Base-by-base conservation (phyloP, 2,329 filamentous ascomycete genomes). In the Fusarium brevicatenulatum region DNA sequence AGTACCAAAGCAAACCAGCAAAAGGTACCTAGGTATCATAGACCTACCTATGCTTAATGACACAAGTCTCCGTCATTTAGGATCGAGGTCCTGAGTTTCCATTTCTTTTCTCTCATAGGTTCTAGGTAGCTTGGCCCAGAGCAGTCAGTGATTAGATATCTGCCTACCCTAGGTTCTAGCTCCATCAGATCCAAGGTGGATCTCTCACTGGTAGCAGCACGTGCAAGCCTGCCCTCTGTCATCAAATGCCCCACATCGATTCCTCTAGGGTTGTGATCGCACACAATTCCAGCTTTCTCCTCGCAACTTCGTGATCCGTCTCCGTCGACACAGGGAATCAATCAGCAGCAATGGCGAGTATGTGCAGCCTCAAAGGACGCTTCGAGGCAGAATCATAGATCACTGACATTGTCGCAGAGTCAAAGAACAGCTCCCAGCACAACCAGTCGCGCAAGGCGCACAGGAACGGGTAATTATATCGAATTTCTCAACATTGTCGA, bases 381-480 rank as follows among this genome's bases (percentile, higher is more conserved):
- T 42, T 23, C 49, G 30, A 28, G 47, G 21, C 40, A 43, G 11
- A 59, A 34, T 7, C 15, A 30, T 54, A 63, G 43, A 43, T 66
- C 43, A 66, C 77, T 78, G 70, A 78, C 70, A 49, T 54, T 72
- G 56, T 43, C 66, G 36, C 85, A 98, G 95, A 98, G 91, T 98
- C 96, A 83, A 98, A 98, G 95, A 98, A 98, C 92, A 97, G 94
- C 89, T 98, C 95, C 83, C 95, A 98, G 91, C 95, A 98, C 90
- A 98, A 98, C 89, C 93, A 96, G 92, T 91, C 91, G 86, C 93
- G 93, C 90, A 99, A 99, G 93, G 95, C 95, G 88, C 96, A 99
- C 92, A 92, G 93, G 85, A 99, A 99, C 91, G 96, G 96, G 95
- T 98, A 92, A 82, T 92, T 88, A 65, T 75, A 52, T 68, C 53